A percentile compares a stretch with the other conserved stretches of the same genome.
phyloP scores from a whole-genome alignment of 2,329 filamentous ascomycete genomes.

The Colletotrichum orchidophilum region DNA sequence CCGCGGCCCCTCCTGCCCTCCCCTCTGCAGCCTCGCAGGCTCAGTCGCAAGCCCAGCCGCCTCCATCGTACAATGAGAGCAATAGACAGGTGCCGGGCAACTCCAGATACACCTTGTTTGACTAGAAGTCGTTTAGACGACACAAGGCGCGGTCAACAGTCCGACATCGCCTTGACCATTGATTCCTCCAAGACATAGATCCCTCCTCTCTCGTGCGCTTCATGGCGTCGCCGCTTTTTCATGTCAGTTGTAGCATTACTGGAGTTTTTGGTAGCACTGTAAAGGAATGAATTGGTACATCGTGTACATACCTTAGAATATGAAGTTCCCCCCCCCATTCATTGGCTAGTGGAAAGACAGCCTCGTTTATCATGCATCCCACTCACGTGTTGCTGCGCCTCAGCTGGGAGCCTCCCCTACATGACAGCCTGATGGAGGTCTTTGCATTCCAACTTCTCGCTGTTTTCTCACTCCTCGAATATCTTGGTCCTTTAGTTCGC shows the following conservation, averaged over 20 bases:
- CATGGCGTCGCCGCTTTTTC: not conserved
- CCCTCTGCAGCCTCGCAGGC: conserved; percentile 11
- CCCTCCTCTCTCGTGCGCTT: not conserved
- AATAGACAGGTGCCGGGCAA: conserved; percentile 28
- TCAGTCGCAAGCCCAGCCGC: conserved; percentile 6
- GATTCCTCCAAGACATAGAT: not conserved
- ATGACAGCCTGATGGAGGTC: not conserved
- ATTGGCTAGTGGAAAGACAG: not conserved
- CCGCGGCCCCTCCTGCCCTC: conserved; percentile 10
- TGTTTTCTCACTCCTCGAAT: not conserved
- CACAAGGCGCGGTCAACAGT: not conserved
- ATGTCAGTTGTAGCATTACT: not conserved
- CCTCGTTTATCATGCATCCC: not conserved
- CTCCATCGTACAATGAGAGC: conserved; percentile 30
- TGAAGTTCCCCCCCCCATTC: not conserved
- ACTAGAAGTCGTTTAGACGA: conserved; percentile 22
- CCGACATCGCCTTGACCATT: not conserved
- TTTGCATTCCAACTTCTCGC: too few species aligned
- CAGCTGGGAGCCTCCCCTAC: not conserved
- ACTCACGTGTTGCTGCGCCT: not conserved
- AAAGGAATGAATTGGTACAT: not conserved
- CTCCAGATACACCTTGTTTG: conserved; percentile 25
- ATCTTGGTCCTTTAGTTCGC: too few species aligned
- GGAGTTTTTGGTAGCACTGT: conserved; percentile 8
- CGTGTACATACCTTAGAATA: not conserved